A percentile compares a stretch with the other conserved stretches of the same genome.
Evolutionary conservation across 1,284 basidiomycete genomes (phyloP).

Genomic region (Boletus albobrunnescens): DNA sequence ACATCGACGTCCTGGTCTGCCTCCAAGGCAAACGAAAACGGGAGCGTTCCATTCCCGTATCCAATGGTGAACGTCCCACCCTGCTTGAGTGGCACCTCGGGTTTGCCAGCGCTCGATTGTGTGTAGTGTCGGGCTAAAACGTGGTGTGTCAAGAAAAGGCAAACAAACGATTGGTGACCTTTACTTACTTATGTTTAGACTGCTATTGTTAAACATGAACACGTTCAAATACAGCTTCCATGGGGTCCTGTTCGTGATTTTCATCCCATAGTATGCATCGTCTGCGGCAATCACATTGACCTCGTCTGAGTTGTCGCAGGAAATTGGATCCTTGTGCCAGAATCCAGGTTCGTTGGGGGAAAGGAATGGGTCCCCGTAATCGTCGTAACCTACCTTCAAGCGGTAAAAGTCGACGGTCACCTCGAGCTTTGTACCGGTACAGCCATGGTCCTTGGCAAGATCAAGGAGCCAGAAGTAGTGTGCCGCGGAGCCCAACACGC

Average conservation of each 20-base stretch:
- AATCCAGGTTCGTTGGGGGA: not conserved
- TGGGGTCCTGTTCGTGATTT: constrained; percentile 15
- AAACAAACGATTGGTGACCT: not conserved
- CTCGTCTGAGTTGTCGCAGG: not conserved
- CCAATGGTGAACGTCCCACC: constrained; percentile 13
- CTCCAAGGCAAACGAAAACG: constrained; percentile 2
- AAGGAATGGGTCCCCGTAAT: not conserved
- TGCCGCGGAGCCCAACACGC: not conserved
- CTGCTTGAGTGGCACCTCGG: constrained; percentile 7
- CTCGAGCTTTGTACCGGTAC: not conserved
- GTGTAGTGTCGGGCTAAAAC: constrained; percentile 13
- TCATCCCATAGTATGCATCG: not conserved
- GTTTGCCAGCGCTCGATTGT: constrained; percentile 1
- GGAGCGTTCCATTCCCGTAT: constrained; percentile 10
- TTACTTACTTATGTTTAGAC: constrained; percentile 16
- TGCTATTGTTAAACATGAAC: constrained; percentile 23
- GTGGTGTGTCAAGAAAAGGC: not conserved
- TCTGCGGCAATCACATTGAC: not conserved
- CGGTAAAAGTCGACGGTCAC: not conserved
- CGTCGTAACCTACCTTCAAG: not conserved
- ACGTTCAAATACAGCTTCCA: constrained; percentile 20
- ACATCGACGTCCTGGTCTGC: constrained; percentile 16
- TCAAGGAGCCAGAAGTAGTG: constrained; percentile 3
- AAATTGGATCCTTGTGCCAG: not conserved
- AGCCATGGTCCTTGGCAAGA: not conserved